These are phyloP conservation scores for Lentinula aciculospora DNA, from an alignment of 768 basidiomycete species.

Conservation along the genomic window DNA sequence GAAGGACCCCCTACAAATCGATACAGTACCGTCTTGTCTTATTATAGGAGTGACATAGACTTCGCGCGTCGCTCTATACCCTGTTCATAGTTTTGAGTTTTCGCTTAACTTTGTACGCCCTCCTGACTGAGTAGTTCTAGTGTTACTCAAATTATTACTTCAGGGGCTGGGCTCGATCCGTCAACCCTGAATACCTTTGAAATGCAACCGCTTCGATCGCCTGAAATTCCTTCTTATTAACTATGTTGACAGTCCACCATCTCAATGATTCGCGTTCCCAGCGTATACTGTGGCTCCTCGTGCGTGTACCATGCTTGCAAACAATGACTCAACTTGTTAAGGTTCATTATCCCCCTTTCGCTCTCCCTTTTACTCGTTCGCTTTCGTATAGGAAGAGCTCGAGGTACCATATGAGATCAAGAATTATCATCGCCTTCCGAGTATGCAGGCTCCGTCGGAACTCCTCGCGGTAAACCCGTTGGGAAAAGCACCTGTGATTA, in stretches of 20 bases:
- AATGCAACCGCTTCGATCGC: too few species aligned
- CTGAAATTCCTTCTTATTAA: neutral
- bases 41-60: too few species aligned
- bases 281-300: slow-evolving; percentile 41
- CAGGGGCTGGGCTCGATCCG: too few species aligned
- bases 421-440: slow-evolving; percentile 27
- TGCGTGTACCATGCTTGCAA: slow-evolving; percentile 11
- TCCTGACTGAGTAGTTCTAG: too few species aligned
- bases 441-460: slow-evolving; percentile 29
- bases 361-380: neutral
- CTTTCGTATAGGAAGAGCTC: slow-evolving; percentile 41
- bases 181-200: too few species aligned
- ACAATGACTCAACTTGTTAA: neutral
- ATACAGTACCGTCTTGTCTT: too few species aligned
- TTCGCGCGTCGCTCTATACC: too few species aligned
- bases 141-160: too few species aligned
- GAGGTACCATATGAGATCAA: slow-evolving; percentile 38
- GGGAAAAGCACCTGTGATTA: slow-evolving; percentile 43
- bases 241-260: slow-evolving; percentile 28
- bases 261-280: slow-evolving; percentile 46
- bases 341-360: neutral
- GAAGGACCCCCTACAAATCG: too few species aligned
- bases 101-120: too few species aligned
- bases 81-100: too few species aligned
- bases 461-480: slow-evolving; percentile 32